A percentile compares a stretch with the other conserved stretches of the same genome.
Conservation (phyloP, 371 early-diverging fungal species). For the Rhizopus sp. region DNA sequence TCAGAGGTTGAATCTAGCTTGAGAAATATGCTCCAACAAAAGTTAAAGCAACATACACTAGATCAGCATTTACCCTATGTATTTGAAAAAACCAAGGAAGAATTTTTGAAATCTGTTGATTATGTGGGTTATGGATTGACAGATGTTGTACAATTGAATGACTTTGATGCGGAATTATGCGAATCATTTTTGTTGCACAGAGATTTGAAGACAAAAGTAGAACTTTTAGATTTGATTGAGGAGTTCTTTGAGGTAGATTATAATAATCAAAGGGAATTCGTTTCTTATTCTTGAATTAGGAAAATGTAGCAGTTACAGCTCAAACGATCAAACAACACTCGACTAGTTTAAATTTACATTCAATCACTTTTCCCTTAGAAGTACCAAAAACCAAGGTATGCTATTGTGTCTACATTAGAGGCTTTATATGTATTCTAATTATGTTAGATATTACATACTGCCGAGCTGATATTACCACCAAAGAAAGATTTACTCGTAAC, state of each 20-base stretch:
- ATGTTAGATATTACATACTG: slow-evolving; percentile 54
- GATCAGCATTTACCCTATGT: slow-evolving; percentile 59
- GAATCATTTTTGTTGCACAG: slow-evolving; percentile 58
- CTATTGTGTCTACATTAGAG: too few relatives aligned
- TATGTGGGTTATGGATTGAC: slow-evolving; percentile 65
- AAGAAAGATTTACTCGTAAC: slow-evolving; percentile 54
- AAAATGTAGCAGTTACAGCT: slow-evolving; percentile 43
- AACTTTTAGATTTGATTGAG: slow-evolving; percentile 51
- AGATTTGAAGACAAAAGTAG: slow-evolving; percentile 55
- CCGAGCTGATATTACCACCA: slow-evolving; percentile 54
- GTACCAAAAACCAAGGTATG: slow-evolving; percentile 50
- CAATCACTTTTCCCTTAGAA: slow-evolving; percentile 59
- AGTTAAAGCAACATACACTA: slow-evolving; percentile 45
- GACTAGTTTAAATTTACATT: slow-evolving; percentile 23
- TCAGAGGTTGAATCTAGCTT: slow-evolving; percentile 68
- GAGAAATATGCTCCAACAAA: slow-evolving; percentile 44
- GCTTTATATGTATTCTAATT: background rate
- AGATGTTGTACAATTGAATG: slow-evolving; percentile 60
- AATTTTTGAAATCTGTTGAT: slow-evolving; percentile 55
- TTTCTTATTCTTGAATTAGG: slow-evolving; percentile 7
- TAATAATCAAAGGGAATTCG: background rate
- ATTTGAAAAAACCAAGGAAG: slow-evolving; percentile 53
- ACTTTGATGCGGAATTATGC: slow-evolving; percentile 58
- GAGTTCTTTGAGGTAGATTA: slow-evolving; percentile 50
- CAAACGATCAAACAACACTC: slow-evolving; percentile 35